Evolutionary conservation across 768 basidiomycete species (phyloP), one percentile per base, ranked within the genome.

Genomic region (Pholiota molesta): DNA sequence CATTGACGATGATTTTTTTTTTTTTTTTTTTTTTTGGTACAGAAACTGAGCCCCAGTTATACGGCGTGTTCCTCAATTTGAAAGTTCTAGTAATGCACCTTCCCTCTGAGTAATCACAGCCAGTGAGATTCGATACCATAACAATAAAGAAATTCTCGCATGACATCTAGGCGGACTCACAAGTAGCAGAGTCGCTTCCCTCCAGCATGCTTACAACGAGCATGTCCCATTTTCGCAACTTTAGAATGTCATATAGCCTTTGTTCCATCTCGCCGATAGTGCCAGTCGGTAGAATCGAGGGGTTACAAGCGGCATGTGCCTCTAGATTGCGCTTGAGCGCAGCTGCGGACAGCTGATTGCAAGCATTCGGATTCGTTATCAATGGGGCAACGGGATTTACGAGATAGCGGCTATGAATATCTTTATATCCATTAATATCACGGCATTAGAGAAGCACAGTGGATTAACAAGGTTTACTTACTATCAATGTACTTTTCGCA

Each of bases 281-380:
- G 0, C 87, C 88, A 16, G 75, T 69, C 0, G 78, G 70, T 19
- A 78, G n/a, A 37, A 89, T 80, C 0, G 65, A 65, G 21, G 77
- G 65, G 64, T 90, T 86, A 60, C 69, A 70, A 11, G 64, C 73
- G 1, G 85, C 80, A 66, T 90, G 87, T 1, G 81, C 87, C 19
- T 75, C 74, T 5, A 90, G 78, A 65, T 90, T 90, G 11, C 83
- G 76, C 64, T 79, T 79, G 31, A 90, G 74, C 0, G 84, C 86
- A 0, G 74, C 73, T 5, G 66, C 62, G 16, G 86, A 82, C 13
- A 89, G 76, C 11, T 72, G 69, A 14, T 70, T 55, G 63, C 83
- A 83, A 17, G 73, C 62, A 8, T 66, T 60, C 4, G 84, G 79
- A 52, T 80, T 73, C 16, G 71, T 72, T 61, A 88, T 79, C 39